These are phyloP conservation scores for Pythium plurisporium DNA, from an alignment of 352 stramenopile genomes.

Conservation along the genomic window DNA sequence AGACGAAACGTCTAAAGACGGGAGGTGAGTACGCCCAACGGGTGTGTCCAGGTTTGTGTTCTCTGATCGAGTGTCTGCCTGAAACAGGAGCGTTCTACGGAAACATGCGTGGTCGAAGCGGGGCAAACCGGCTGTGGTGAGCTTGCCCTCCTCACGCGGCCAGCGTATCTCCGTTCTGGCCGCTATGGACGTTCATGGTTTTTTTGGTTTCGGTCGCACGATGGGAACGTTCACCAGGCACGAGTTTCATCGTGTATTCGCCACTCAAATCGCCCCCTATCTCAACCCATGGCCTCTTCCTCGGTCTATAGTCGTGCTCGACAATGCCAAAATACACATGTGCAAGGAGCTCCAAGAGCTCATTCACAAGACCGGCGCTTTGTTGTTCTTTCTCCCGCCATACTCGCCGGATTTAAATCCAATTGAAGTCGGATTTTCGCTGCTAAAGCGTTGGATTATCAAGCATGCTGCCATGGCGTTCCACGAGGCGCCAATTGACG, in stretches of 20 bases:
- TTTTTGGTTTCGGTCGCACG: conserved; percentile 13
- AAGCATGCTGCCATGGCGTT: conserved; percentile 1
- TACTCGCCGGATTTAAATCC: conserved; percentile 19
- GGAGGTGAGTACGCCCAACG: conserved; percentile 1
- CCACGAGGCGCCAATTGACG: background rate
- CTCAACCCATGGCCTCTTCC: conserved; percentile 27
- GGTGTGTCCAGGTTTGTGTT: background rate
- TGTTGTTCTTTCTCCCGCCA: conserved; percentile 14
- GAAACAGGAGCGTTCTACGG: conserved; percentile 1
- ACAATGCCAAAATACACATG: conserved; percentile 34
- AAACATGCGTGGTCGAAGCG: conserved; percentile 18
- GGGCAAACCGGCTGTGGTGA: conserved; percentile 5
- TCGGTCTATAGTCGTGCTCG: conserved; percentile 22
- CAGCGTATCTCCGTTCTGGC: conserved; percentile 18
- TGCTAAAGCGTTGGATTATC: conserved; percentile 11
- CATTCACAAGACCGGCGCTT: conserved; percentile 1
- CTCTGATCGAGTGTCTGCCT: background rate
- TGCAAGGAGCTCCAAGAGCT: conserved; percentile 15
- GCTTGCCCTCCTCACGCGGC: conserved; percentile 6
- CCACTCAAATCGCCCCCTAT: conserved; percentile 14
- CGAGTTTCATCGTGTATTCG: conserved; percentile 22
- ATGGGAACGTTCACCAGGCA: conserved; percentile 19
- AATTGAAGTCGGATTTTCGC: conserved; percentile 15
- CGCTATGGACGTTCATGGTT: conserved; percentile 21
- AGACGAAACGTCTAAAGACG: conserved; percentile 17